Evolutionary conservation across 177 flowering plant genomes (phyloP).

Genomic region (Vitis hybrid): DNA sequence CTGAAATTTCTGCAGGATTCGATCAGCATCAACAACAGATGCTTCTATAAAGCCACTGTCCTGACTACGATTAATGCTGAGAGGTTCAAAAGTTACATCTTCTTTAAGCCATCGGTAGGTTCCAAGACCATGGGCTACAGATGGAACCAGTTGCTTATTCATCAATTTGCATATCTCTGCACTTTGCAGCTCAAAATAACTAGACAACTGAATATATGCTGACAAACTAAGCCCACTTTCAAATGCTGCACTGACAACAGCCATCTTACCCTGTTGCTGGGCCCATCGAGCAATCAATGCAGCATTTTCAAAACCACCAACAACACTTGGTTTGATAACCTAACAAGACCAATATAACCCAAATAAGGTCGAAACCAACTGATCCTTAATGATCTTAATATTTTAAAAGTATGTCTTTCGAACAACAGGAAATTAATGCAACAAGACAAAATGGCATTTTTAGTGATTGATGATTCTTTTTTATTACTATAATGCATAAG

Average conservation of each 20-base stretch:
- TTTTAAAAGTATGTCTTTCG: not conserved
- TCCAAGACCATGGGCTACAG: constrained; percentile 92
- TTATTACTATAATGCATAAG: too few species aligned
- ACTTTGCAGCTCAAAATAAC: constrained; percentile 62
- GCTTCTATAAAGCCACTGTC: constrained; percentile 56
- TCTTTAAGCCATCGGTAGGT: constrained; percentile 89
- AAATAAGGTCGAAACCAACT: not conserved
- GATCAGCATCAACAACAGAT: constrained; percentile 62
- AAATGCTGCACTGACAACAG: constrained; percentile 84
- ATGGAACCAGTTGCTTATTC: constrained; percentile 30
- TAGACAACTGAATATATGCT: constrained; percentile 65
- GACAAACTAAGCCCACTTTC: constrained; percentile 84
- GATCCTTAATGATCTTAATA: not conserved
- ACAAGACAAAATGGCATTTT: not conserved
- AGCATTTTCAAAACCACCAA: constrained; percentile 95
- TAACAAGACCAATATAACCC: constrained; percentile 25
- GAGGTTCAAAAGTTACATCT: constrained; percentile 57
- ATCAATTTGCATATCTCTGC: constrained; percentile 34
- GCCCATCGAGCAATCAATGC: constrained; percentile 83
- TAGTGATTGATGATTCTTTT: not conserved
- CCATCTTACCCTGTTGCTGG: constrained; percentile 74
- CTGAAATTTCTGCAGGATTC: constrained; percentile 46
- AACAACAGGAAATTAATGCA: not conserved
- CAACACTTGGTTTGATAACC: constrained; percentile 92
- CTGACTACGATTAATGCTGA: constrained; percentile 42